Evolutionary conservation across 176 grass and related monocot genomes (phyloP), one percentile per base, ranked within the genome.

Genomic region (Zoysia pacifica): DNA sequence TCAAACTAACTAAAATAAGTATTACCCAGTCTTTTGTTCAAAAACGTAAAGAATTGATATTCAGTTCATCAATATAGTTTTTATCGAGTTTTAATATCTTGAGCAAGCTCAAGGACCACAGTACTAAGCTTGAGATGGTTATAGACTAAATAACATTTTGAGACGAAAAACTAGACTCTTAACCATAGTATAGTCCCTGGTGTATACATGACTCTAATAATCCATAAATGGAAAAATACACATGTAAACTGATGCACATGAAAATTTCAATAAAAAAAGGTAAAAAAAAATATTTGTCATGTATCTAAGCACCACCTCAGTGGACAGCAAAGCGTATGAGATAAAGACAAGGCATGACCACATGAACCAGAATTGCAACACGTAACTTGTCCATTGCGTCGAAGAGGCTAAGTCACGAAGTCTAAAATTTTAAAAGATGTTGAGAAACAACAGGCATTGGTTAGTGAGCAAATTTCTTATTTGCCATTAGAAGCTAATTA

Each of bases 1-100:
- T 77, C 8, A 58, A 76, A 78, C 11, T 36, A 82, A 62, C 38
- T 64, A 58, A 67, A 78, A 50, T 67, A 72, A 18, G 35, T 12
- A 70, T 48, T 11, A 19, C 39, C 41, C 41, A 47, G 47, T 35
- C 43, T 60, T 73, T 79, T 66, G 9, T 71, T 70, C 9, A 10
- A 46, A 45, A 28, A 62, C 18, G 59, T 11, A 41, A 67, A 35
- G 37, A 6, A 60, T 48, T 20, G 9, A 40, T 41, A 36, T 43
- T 79, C 40, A 50, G 79, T 42, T 68, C 11, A 42, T 7, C 15
- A 67, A 56, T 2, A 74, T 41, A 42, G 42, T 62, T 15, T 38
- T 72, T 14, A 79, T 63, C 43, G 6, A 36, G 49, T 12, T 39
- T 52, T 28, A 75, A 52, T 12, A 75, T 40, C 59, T 8, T 11